These are phyloP conservation scores for Parascedosporium putredinis DNA, from an alignment of 2,329 filamentous ascomycete species.

Conservation along the genomic window DNA sequence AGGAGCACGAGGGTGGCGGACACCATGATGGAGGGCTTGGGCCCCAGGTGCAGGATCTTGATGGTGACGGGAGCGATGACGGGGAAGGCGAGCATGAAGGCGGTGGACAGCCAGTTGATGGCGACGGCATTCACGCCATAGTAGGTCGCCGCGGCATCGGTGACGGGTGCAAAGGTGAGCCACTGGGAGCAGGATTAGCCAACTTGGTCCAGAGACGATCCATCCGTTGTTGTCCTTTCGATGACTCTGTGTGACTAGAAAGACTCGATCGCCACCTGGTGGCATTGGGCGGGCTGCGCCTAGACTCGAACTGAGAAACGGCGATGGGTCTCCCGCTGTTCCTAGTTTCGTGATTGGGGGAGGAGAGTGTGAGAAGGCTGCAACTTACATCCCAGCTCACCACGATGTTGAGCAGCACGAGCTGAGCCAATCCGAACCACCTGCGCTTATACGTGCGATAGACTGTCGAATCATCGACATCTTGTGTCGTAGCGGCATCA, in stretches of 20 bases:
- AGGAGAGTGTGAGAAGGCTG: not conserved
- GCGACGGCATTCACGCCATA: constrained; percentile 63
- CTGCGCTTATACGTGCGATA: constrained; percentile 63
- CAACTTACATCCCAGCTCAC: constrained; percentile 86
- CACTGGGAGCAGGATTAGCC: too few relatives aligned
- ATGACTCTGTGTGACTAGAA: too few relatives aligned
- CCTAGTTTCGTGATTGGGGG: not conserved
- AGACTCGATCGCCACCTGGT: too few relatives aligned
- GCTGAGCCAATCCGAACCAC: constrained; percentile 76
- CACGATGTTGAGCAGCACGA: constrained; percentile 83
- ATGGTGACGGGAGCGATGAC: constrained; percentile 62
- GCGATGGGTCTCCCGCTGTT: not conserved
- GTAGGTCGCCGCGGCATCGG: constrained; percentile 61
- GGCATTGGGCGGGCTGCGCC: too few relatives aligned
- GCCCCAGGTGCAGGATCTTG: constrained; percentile 68
- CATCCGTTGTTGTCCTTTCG: too few relatives aligned
- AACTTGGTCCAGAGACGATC: too few relatives aligned
- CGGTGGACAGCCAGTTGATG: constrained; percentile 90
- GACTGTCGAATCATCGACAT: not conserved
- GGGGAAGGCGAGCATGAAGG: constrained; percentile 77
- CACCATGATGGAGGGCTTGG: constrained; percentile 65
- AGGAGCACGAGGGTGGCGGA: constrained; percentile 63
- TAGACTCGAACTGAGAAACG: too few relatives aligned
- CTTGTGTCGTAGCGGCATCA: not conserved
- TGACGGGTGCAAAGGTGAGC: constrained; percentile 84